Evolutionary conservation across 1,284 basidiomycete species (phyloP).

Genomic region (Cutaneotrichosporon mucoides): DNA sequence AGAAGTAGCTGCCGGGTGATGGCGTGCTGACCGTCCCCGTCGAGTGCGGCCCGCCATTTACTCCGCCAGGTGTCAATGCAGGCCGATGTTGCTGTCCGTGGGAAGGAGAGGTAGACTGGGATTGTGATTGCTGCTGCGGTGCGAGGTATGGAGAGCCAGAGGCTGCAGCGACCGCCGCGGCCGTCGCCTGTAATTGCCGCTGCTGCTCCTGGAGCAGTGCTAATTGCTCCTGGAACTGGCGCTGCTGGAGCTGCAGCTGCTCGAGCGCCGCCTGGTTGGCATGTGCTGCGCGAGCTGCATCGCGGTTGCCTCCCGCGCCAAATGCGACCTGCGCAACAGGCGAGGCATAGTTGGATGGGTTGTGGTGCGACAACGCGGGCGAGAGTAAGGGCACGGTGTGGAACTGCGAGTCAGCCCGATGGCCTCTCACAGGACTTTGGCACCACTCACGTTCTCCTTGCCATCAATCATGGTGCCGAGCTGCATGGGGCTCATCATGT

Average conservation of each 20-base stretch:
- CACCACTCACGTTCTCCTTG: slow-evolving; percentile 32
- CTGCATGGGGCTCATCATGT: slow-evolving; percentile 45
- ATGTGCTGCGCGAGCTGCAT: background rate
- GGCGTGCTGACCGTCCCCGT: slow-evolving; percentile 20
- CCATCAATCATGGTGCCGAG: slow-evolving; percentile 29
- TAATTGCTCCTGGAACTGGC: slow-evolving; percentile 45
- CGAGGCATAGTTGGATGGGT: slow-evolving; percentile 29
- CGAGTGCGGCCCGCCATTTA: slow-evolving; percentile 10
- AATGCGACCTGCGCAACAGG: slow-evolving; percentile 26
- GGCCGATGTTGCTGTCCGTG: slow-evolving; percentile 4
- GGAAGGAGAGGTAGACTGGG: slow-evolving; percentile 1
- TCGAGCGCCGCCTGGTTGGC: slow-evolving; percentile 32
- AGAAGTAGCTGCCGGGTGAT: slow-evolving; percentile 52
- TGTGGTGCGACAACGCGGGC: slow-evolving; percentile 35
- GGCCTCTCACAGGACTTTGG: no score
- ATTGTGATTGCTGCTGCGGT: slow-evolving; percentile 5
- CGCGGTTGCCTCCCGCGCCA: slow-evolving; percentile 8
- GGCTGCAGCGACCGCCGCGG: slow-evolving; percentile 34
- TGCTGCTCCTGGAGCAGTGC: slow-evolving; percentile 40
- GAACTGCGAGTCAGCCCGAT: slow-evolving; percentile 19
- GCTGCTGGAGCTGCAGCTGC: slow-evolving; percentile 43
- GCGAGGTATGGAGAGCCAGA: slow-evolving; percentile 25
- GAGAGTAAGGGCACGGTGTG: slow-evolving; percentile 39
- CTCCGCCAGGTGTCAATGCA: slow-evolving; percentile 23
- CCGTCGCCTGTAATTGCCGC: slow-evolving; percentile 40